Evolutionary conservation across 345 rosid species (phyloP).

Genomic region (Gossypium rotundifolium): DNA sequence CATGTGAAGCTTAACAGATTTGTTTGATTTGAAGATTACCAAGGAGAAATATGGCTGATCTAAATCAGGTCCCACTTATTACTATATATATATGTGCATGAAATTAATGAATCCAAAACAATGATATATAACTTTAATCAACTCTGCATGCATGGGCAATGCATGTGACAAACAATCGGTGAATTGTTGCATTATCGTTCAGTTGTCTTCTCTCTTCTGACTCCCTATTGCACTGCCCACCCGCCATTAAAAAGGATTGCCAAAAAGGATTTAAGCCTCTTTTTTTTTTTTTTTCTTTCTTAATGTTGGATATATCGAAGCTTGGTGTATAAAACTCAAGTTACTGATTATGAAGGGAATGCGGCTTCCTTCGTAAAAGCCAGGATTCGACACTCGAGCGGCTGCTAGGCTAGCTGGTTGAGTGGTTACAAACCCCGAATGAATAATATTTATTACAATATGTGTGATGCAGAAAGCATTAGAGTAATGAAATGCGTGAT

Average conservation of each 20-base stretch:
- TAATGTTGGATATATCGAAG: background rate
- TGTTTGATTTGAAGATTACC: background rate
- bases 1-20: constrained; percentile 13
- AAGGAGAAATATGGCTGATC: background rate
- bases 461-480: background rate
- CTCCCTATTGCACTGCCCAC: background rate
- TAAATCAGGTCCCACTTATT: constrained; percentile 15
- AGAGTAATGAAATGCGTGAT: background rate
- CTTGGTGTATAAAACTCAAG: background rate
- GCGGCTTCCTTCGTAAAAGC: background rate
- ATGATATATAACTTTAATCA: background rate
- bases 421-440: background rate
- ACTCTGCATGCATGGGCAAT: constrained; percentile 24
- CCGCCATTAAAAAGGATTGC: background rate
- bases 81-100: background rate
- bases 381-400: background rate
- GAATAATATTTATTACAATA: background rate
- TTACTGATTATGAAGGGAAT: background rate
- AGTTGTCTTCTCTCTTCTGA: constrained; percentile 10
- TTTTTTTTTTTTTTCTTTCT: background rate
- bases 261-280: background rate
- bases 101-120: constrained; percentile 11
- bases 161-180: constrained; percentile 25
- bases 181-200: constrained; percentile 25
- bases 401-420: background rate